Conservation (phyloP, 495 filamentous ascomycete genomes). For the Podospora anserina region DNA sequence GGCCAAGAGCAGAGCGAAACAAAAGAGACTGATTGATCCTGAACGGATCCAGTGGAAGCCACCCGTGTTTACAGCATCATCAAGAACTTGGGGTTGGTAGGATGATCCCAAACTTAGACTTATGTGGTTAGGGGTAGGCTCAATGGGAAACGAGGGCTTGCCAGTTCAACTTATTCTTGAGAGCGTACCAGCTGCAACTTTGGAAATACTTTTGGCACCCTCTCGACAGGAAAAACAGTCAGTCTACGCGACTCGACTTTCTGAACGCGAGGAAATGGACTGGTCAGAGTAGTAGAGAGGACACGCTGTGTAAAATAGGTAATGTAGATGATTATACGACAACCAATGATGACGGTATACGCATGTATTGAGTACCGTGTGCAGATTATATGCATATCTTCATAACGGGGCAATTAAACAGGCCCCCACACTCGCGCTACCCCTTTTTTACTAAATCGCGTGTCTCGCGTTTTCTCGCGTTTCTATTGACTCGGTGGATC, state of each 20-base stretch:
- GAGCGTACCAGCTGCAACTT: neutral
- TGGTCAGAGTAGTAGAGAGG: neutral
- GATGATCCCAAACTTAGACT: neutral
- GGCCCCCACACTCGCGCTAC: slow-evolving; percentile 8
- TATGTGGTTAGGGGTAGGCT: neutral
- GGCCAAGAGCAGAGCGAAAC: slow-evolving; percentile 70
- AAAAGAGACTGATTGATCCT: slow-evolving; percentile 69
- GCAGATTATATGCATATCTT: neutral
- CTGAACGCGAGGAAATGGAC: neutral
- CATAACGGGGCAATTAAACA: slow-evolving; percentile 25
- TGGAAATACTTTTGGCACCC: neutral
- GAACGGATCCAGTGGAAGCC: slow-evolving; percentile 89
- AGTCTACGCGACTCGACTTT: neutral
- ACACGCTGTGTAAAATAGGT: too few relatives aligned
- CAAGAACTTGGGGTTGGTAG: slow-evolving; percentile 95
- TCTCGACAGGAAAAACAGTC: neutral
- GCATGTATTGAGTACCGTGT: too few relatives aligned
- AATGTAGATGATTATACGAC: too few relatives aligned
- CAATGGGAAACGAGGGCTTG: neutral
- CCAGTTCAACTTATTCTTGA: neutral
- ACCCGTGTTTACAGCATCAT: slow-evolving; percentile 84
- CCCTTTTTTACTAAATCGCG: slow-evolving; percentile 24
- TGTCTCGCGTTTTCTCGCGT: slow-evolving; percentile 37
- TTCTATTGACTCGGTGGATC: slow-evolving; percentile 25
- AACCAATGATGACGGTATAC: too few relatives aligned